Evolutionary conservation across 768 basidiomycete species (phyloP), one percentile per base, ranked within the genome.

Genomic region (Kwoniella sp.): DNA sequence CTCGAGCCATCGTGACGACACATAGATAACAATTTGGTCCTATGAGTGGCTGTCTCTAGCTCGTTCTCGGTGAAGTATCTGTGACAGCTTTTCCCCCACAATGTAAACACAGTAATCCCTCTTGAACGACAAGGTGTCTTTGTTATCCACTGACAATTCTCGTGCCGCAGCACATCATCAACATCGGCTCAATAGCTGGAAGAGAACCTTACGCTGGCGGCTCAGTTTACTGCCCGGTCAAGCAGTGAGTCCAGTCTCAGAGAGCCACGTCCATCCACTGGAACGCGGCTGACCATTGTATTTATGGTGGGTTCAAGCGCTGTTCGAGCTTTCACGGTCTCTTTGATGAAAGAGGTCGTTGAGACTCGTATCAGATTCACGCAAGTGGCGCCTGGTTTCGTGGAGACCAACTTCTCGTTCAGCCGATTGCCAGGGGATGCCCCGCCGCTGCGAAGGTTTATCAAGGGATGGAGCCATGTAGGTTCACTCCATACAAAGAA

Each of bases 301-400:
- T 54, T 56, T 34, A 28, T 28, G 23, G 17, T 54, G 17, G 9
- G 23, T 20, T 9, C n/a, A 17, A 92, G 91, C 57, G 83, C 83
- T 23, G 89, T 98, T 5, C 85, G 85, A 55, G 90, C 94, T 1
- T 98, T 98, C 83, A 90, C 87, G 22, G 87, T 87, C 34, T 85
- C 89, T 5, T 82, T 98, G 54, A 80, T 92, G 81, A 85, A 87
- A 63, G 95, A 97, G 78, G 84, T 98, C 31, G 93, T 96, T 29
- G 87, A 90, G 75, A 96, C 93, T 12, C 87, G 88, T 20, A 92
- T 98, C 73, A 86, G 95, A 58, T 93, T 98, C 4, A 90, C 92
- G 4, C 92, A 97, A 82, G 89, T 99, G 58, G 90, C 92, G 75
- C 95, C 95, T 31, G 93, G 92, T 87, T 73, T 61, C 25, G 51